Evolutionary conservation across 2,329 filamentous ascomycete genomes (phyloP), one percentile per base, ranked within the genome.

Genomic region (Monilinia fructicola): DNA sequence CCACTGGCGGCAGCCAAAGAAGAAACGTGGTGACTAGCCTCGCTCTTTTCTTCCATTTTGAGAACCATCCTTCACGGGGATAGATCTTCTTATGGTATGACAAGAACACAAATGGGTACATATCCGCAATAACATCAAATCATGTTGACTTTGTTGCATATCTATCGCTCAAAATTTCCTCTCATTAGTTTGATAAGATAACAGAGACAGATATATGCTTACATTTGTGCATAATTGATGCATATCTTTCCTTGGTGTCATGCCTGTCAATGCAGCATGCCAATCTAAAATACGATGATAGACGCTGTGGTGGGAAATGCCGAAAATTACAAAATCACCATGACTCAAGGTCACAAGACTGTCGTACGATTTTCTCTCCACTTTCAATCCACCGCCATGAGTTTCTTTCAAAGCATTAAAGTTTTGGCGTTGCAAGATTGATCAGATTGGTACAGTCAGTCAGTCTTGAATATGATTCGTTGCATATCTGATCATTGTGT

Each of bases 261-360:
- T 59, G 55, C 40, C 18, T 46, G 55, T 59, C 55, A 59, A 10
- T 21, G 31, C 31, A 35, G 31, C 28, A 50, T 60, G 7, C 28
- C 38, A n/a, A 50, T 38, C 31, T n/a, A 60, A 48, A 35, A 48
- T 50, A 21, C 42, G 7, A 48, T 48, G 7, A 38, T 12, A 50
- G 11, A 18, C 12, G 26, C 42, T 11, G 16, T 23, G 56, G 42
- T 28, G 28, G 56, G 23, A 28, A 14, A 26, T 18, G 55, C 40
- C 55, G 40, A 31, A n/a, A 50, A 23, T 42, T 4, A 35, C 35
- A 31, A n/a, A 50, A 23, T 42, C 7, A 35, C 35, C 12, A 60
- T 60, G 56, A 60, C 56, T 60, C 56, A n/a, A 38, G 56, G 28
- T 31, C 42, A 60, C 28, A 12, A 38, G 23, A 38, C 14, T 35